phyloP scores from a whole-genome alignment of 1,139 yeast genomes.

The Hemisphaericaspora lyxosophila region DNA sequence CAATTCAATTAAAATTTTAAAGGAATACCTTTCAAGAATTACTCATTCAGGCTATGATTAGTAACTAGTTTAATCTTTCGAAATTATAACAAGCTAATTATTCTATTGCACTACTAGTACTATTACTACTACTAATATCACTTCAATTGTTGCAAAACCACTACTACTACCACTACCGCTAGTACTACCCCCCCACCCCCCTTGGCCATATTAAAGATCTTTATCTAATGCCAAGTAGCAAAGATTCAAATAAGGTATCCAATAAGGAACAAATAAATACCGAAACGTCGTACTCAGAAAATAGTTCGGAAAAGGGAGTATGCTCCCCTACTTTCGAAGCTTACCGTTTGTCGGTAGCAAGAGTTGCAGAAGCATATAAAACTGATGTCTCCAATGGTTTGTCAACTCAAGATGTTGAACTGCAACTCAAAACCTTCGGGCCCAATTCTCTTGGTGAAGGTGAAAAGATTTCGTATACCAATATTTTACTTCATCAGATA shows the following conservation, averaged over 20 bases:
- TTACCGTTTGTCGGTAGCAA: conserved; percentile 33
- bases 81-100: background rate
- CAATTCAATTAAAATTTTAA: background rate
- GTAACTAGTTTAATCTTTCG: too few relatives aligned
- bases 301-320: background rate
- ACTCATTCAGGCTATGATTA: background rate
- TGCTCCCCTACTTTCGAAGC: conserved; percentile 20
- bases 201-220: too few relatives aligned
- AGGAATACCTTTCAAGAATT: background rate
- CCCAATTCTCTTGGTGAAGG: conserved; percentile 64
- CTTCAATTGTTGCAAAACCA: background rate
- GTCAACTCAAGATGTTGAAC: conserved; percentile 32
- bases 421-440: conserved; percentile 41
- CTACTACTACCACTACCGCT: too few relatives aligned
- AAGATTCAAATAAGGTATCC: background rate
- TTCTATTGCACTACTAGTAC: too few relatives aligned
- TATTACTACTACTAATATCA: too few relatives aligned
- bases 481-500: conserved; percentile 65
- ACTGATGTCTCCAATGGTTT: conserved; percentile 51
- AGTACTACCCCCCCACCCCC: too few relatives aligned
- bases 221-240: too few relatives aligned
- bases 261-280: background rate
- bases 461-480: conserved; percentile 53
- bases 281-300: background rate
- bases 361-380: conserved; percentile 35